Evolutionary conservation across 257 asterid genomes (phyloP).

Genomic region (Leonotis leonurus): DNA sequence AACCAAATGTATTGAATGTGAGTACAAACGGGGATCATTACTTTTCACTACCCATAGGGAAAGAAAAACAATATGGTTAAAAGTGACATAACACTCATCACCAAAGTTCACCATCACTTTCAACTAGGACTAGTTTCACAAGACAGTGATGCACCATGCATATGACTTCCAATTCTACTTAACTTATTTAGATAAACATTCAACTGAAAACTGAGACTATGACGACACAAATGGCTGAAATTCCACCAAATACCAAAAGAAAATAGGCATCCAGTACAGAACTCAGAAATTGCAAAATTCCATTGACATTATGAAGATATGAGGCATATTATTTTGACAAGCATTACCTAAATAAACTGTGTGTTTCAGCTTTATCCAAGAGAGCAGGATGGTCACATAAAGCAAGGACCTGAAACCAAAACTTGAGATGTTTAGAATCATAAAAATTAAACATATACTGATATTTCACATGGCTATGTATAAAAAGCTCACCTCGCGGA

Average conservation of each 20-base stretch:
- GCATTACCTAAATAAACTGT: constrained; percentile 66
- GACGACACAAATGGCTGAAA: too few species aligned
- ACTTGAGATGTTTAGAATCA: constrained; percentile 6
- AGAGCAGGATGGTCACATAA: constrained; percentile 81
- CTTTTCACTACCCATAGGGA: background rate
- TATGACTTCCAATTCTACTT: too few species aligned
- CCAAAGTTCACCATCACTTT: too few species aligned
- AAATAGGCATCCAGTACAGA: too few species aligned
- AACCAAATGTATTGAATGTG: constrained; percentile 2
- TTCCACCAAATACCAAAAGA: background rate
- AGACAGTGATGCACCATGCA: too few species aligned
- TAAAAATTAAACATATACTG: background rate
- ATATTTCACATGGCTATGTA: background rate
- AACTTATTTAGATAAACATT: too few species aligned
- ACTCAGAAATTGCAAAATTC: background rate
- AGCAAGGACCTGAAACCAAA: constrained; percentile 65
- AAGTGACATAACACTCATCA: background rate
- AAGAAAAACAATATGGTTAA: background rate
- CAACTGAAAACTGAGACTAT: too few species aligned
- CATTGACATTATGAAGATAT: too few species aligned
- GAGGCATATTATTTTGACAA: background rate
- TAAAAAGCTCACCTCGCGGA: constrained; percentile 79
- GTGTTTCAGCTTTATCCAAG: constrained; percentile 76
- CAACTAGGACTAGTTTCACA: too few species aligned
- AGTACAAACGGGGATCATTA: background rate